Evolutionary conservation across 257 asterid species (phyloP).

Genomic region (Vinca minor): DNA sequence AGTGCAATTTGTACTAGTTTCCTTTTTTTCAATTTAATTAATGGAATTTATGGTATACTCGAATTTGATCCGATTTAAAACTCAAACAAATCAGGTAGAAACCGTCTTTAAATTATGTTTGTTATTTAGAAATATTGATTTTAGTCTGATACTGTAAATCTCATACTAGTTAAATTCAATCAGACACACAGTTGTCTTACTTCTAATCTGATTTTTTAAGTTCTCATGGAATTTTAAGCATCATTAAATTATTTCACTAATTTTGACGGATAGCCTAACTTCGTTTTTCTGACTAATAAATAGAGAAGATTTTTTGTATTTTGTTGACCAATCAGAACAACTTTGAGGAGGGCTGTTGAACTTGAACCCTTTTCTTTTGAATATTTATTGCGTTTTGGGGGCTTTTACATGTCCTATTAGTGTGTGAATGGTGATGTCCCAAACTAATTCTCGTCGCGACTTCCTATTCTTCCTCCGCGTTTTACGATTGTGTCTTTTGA

Average conservation of each 20-base stretch:
- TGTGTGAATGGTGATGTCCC: not conserved
- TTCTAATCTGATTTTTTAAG: not conserved
- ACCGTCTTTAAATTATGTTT: no score
- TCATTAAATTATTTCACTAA: not conserved
- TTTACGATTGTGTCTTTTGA: not conserved
- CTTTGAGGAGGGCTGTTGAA: not conserved
- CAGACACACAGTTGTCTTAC: no score
- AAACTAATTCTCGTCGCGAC: not conserved
- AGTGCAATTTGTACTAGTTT: slow-evolving; percentile 16
- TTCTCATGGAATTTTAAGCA: not conserved
- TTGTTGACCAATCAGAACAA: slow-evolving; percentile 11
- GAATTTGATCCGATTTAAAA: no score
- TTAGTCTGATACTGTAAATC: no score
- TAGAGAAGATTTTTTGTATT: slow-evolving; percentile 3
- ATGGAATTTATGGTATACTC: no score
- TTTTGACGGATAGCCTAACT: slow-evolving; percentile 7
- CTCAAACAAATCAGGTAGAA: no score
- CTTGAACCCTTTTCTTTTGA: not conserved
- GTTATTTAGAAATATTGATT: no score
- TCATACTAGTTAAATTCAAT: no score
- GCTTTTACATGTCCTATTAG: not conserved
- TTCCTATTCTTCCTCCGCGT: slow-evolving; percentile 4
- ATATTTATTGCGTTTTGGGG: not conserved
- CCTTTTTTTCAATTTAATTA: no score
- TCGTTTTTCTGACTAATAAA: not conserved